phyloP scores from a whole-genome alignment of 1,284 basidiomycete species.

The Irpex rosettiformis region DNA sequence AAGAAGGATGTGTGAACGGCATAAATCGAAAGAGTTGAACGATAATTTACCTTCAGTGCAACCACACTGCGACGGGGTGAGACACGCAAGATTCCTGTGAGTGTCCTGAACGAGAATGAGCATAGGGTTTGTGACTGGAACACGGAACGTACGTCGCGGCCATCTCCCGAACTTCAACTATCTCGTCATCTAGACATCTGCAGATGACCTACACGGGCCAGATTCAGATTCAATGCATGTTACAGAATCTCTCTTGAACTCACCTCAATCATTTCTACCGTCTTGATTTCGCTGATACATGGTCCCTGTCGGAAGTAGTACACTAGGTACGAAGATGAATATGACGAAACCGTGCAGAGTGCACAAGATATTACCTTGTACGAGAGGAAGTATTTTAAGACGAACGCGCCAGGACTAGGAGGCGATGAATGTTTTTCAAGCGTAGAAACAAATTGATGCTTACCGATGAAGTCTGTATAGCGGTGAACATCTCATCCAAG shows the following conservation, averaged over 20 bases:
- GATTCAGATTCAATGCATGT: neutral
- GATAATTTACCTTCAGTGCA: conserved; percentile 51
- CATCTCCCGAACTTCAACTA: conserved; percentile 75
- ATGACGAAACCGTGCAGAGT: neutral
- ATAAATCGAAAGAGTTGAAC: neutral
- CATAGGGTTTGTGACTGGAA: neutral
- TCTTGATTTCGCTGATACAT: conserved; percentile 57
- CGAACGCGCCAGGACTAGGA: conserved; percentile 69
- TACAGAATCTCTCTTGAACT: conserved; percentile 4
- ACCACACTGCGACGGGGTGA: conserved; percentile 75
- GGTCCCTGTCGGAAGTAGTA: conserved; percentile 75
- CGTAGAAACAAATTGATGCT: conserved; percentile 18
- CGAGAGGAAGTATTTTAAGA: conserved; percentile 68
- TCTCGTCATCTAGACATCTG: conserved; percentile 68
- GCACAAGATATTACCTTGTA: conserved; percentile 49
- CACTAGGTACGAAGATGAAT: conserved; percentile 35
- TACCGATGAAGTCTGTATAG: conserved; percentile 65
- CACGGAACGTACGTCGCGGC: conserved; percentile 55
- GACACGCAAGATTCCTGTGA: conserved; percentile 78
- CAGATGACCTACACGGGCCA: conserved; percentile 50
- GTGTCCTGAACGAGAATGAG: conserved; percentile 44
- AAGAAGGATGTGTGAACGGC: neutral
- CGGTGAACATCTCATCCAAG: conserved; percentile 61
- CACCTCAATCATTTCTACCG: conserved; percentile 68
- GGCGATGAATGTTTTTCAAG: neutral